Base-by-base conservation (phyloP, 1,284 basidiomycete genomes). In the Cutaneotrichosporon dermatis region DNA sequence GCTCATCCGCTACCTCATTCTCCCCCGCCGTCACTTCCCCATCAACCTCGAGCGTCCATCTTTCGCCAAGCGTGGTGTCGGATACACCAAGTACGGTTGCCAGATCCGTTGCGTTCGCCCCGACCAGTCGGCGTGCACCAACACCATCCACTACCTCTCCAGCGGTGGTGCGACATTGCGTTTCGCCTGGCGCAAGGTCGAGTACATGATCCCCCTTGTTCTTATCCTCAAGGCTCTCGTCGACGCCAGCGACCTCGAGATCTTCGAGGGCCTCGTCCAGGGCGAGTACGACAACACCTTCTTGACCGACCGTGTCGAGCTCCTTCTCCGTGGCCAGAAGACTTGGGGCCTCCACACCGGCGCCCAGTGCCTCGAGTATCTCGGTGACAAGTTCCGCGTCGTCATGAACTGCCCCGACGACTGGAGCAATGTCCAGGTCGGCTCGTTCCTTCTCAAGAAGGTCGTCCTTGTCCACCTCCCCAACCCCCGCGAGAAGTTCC, bases 201-300 rank as follows among this genome's bases (percentile, higher is more conserved):
- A 99, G 83, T 99, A 97, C 79, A 94, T 98, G 74, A 91, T 99
- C 48, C 96, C 96, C 4, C 89, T 98, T 74, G 93, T 99, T 86
- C 86, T 99, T 63, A 84, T 99, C 69, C 84, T 99, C 68, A 99
- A 99, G 75, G 94, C 94, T 39, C 85, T 99, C 42, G 86, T 94
- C n/a, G 85, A 88, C 61, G 91, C 94, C 12, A 92, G 90, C 25
- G 96, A 99, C 82, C 91, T 89, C 77, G 96, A 99, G 76, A 93
- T 99, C 61, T 99, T 99, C 71, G 90, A 95, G 76, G 90, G 92
- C n/a, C 84, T 99, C 67, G 88, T 96, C 69, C 96, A 98, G 86
- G 88, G 93, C 71, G 95, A 98, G 76, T 92, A 93, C 74, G 88
- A 91, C 59, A 95, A 99, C 77, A 99, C 96, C 0, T 99, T 98